Evolutionary conservation across 345 rosid genomes (phyloP).

Genomic region (Carallia brachiata): DNA sequence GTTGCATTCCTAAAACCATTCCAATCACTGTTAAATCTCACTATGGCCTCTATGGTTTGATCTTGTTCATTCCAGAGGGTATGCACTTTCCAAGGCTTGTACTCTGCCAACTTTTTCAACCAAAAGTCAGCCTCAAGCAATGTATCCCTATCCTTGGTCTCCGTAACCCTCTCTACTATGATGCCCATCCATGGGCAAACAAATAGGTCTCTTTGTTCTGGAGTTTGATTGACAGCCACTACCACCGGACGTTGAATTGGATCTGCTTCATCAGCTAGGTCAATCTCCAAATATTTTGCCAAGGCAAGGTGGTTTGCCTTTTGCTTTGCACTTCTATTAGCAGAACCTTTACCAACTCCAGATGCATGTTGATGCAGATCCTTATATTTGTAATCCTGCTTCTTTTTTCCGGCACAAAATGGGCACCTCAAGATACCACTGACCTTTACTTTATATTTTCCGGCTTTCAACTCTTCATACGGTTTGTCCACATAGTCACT

Average conservation of each 20-base stretch:
- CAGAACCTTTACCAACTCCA: slow-evolving; percentile 78
- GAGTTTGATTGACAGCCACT: slow-evolving; percentile 23
- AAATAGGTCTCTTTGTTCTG: slow-evolving; percentile 39
- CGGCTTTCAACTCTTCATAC: slow-evolving; percentile 44
- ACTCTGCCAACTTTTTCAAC: slow-evolving; percentile 55
- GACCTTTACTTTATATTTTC: slow-evolving; percentile 55
- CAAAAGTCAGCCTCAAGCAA: slow-evolving; percentile 43
- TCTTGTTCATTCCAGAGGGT: slow-evolving; percentile 46
- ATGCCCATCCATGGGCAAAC: slow-evolving; percentile 95
- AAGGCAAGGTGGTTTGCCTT: slow-evolving; percentile 81
- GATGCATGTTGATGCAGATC: slow-evolving; percentile 84
- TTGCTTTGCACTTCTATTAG: slow-evolving; percentile 63
- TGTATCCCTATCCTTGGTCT: slow-evolving; percentile 17
- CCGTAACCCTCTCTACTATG: slow-evolving; percentile 26
- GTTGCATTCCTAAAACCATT: slow-evolving; percentile 53
- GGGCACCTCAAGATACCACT: slow-evolving; percentile 72
- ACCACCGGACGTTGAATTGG: slow-evolving; percentile 22
- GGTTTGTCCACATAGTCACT: slow-evolving; percentile 54
- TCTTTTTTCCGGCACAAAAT: slow-evolving; percentile 86
- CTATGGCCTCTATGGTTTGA: slow-evolving; percentile 44
- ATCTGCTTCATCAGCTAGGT: slow-evolving; percentile 55
- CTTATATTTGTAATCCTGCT: slow-evolving; percentile 71
- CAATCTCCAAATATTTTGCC: slow-evolving; percentile 56
- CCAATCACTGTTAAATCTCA: slow-evolving; percentile 60
- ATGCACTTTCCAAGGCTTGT: slow-evolving; percentile 54